Conservation (phyloP, 139 green algal species). For the Chlamydomonas asymmetrica region DNA sequence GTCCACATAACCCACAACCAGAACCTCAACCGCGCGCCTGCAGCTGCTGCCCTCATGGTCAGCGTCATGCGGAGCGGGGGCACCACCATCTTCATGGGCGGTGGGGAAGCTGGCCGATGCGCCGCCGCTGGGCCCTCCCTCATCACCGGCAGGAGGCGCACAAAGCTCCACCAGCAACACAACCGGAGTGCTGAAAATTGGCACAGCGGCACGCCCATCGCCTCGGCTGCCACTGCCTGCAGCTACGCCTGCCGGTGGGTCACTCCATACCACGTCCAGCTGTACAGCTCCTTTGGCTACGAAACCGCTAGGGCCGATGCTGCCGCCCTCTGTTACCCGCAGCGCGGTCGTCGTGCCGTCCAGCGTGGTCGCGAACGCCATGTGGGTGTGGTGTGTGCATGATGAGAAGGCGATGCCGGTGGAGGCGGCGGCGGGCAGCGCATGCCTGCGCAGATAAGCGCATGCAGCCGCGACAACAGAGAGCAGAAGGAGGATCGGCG, state of each 20-base stretch:
- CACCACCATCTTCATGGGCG: background rate
- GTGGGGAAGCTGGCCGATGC: background rate
- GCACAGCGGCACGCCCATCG: background rate
- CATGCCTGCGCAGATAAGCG: background rate
- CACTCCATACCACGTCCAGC: background rate
- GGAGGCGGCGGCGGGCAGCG: background rate
- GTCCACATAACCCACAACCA: conserved; percentile 24
- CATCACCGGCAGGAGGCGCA: background rate
- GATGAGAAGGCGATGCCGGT: background rate
- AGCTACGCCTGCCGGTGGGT: background rate
- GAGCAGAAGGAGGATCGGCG: conserved; percentile 2
- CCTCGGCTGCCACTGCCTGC: background rate
- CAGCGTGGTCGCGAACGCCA: conserved; percentile 18
- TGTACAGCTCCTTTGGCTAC: background rate
- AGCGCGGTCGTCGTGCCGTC: conserved; percentile 5
- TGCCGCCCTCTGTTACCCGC: background rate
- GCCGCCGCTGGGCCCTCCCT: background rate
- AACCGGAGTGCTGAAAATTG: conserved; percentile 23
- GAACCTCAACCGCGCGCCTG: background rate
- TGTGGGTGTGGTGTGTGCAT: background rate
- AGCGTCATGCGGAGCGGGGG: background rate
- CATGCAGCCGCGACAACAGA: background rate
- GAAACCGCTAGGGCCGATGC: background rate
- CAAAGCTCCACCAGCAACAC: background rate
- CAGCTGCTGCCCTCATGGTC: background rate